Base-by-base conservation (phyloP, 2,329 filamentous ascomycete genomes). In the Fusarium neocosmosporiellum region DNA sequence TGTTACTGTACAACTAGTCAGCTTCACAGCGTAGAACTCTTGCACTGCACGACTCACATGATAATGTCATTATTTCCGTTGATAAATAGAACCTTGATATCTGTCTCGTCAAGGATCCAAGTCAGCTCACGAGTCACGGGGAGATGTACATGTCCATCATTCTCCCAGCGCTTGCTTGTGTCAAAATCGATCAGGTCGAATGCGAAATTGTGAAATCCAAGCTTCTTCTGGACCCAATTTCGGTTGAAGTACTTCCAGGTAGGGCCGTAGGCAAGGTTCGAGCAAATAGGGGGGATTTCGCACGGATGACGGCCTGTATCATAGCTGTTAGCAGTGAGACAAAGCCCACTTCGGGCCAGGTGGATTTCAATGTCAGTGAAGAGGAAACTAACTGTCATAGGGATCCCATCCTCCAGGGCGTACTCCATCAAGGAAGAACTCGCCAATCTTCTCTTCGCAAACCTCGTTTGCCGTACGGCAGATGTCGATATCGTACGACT, bases 401-500 rank as follows among this genome's bases (percentile, higher is more conserved):
- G 70, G 70, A 18, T 73, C 70, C 70, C 70, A 73, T 3, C 70
- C 70, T 5, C 70, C 70, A 4, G 37, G 71, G 0, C 36, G 50
- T 0, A 68, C 31, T 1, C 34, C 70, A 14, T 67, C 50, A n/a
- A 73, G 8, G 1, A 73, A 63, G 2, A 48, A 37, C 18, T 73
- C 59, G 2, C 70, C 70, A 13, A 73, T 8, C 0, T 53, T 54
- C 50, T 57, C 22, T 10, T 73, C 70, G 5, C 70, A 73, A 7
- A 65, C 29, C 16, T 73, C 50, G 24, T 71, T 68, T 10, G 70
- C 70, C 7, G 50, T 59, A 7, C 55, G 59, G 14, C 70, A 73
- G 18, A 50, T 29, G 9, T 10, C 36, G 50, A 13, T 43, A 11
- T 71, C 46, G 46, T 73, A 73, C 1, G 54, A 46, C 0, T 54